Conservation (phyloP, 2,329 filamentous ascomycete genomes). For the Aspergillus chevalieri region DNA sequence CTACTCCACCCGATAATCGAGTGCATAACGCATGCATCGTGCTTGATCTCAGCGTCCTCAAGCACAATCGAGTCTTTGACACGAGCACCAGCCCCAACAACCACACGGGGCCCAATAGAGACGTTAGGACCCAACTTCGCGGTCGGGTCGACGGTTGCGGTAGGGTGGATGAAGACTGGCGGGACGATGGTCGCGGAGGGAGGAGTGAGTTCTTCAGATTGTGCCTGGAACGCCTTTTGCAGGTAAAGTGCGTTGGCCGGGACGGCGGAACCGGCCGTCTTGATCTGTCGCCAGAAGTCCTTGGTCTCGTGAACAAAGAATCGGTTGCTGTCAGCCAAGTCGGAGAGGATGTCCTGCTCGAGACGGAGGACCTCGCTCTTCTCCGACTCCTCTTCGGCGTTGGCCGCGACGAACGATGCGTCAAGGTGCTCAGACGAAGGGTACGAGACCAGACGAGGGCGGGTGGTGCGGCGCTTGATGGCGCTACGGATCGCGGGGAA, state of each 20-base stretch:
- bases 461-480: conserved; percentile 90
- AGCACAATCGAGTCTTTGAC: conserved; percentile 95
- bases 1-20: conserved; percentile 96
- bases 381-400: conserved; percentile 70
- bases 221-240: conserved; percentile 81
- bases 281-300: conserved; percentile 99
- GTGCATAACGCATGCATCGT: conserved; percentile 92
- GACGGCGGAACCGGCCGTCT: conserved; percentile 94
- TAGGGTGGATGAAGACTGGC: conserved; percentile 92
- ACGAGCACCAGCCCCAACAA: conserved; percentile 78
- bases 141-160: conserved; percentile 82
- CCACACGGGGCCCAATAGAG: conserved; percentile 82
- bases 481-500: conserved; percentile 91
- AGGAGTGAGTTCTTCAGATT: conserved; percentile 71
- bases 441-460: conserved; percentile 88
- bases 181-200: conserved; percentile 83
- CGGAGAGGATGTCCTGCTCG: conserved; percentile 93
- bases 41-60: conserved; percentile 91
- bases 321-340: conserved; percentile 92
- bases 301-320: conserved; percentile 99
- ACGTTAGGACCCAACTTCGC: conserved; percentile 97
- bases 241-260: conserved; percentile 96
- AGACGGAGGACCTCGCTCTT: conserved; percentile 85
- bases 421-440: conserved; percentile 92
- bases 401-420: conserved; percentile 57